Evolutionary conservation across 2,329 filamentous ascomycete genomes (phyloP).

Genomic region (Aureobasidium musti): DNA sequence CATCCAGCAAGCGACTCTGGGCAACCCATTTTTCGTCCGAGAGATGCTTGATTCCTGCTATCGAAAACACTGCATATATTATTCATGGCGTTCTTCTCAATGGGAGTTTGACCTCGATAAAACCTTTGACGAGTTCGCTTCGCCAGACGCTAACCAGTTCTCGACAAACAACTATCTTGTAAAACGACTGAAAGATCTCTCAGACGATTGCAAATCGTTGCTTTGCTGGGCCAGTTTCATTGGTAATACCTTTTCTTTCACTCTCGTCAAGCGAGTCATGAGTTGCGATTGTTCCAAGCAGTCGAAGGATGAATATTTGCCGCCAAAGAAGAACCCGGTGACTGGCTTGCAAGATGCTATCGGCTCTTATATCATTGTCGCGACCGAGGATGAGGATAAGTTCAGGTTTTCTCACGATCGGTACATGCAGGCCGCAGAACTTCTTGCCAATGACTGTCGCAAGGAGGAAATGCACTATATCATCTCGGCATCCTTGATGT

Average conservation of each 20-base stretch:
- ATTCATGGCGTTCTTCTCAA: slow-evolving; percentile 76
- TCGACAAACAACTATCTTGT: slow-evolving; percentile 82
- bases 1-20: slow-evolving; percentile 82
- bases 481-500: slow-evolving; percentile 77
- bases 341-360: slow-evolving; percentile 80
- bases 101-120: slow-evolving; percentile 83
- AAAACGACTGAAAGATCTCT: slow-evolving; percentile 73
- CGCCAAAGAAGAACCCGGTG: slow-evolving; percentile 67
- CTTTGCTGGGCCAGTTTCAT: slow-evolving; percentile 84
- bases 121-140: slow-evolving; percentile 81
- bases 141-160: slow-evolving; percentile 74
- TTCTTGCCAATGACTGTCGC: slow-evolving; percentile 67
- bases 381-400: slow-evolving; percentile 79
- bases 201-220: slow-evolving; percentile 71
- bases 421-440: slow-evolving; percentile 75
- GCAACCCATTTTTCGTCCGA: slow-evolving; percentile 87
- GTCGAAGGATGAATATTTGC: slow-evolving; percentile 49
- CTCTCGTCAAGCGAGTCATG: slow-evolving; percentile 73
- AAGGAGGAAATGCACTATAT: slow-evolving; percentile 84
- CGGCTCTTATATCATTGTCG: slow-evolving; percentile 75
- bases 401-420: slow-evolving; percentile 88
- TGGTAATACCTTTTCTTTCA: slow-evolving; percentile 81
- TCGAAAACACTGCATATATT: slow-evolving; percentile 84
- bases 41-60: slow-evolving; percentile 89
- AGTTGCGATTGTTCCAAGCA: slow-evolving; percentile 69